Base-by-base conservation (phyloP, 768 basidiomycete species). In the Pisolithus microcarpus region DNA sequence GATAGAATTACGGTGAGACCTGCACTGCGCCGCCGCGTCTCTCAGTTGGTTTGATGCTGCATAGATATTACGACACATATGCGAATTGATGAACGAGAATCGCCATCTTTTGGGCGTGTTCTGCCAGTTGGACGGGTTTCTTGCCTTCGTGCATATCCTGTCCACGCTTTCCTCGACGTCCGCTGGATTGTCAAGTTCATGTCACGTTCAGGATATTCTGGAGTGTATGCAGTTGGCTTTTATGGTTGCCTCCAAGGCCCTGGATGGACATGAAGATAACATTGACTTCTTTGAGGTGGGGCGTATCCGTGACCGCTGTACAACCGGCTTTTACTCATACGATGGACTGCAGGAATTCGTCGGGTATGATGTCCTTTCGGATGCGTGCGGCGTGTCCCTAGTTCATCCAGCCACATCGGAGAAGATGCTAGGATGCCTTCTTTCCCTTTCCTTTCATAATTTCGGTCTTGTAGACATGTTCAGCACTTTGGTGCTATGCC, bases 81-180 rank as follows among this genome's bases (percentile, higher is more conserved):
- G 81, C 49, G 72, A 80, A 16, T 79, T 85, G 21, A 74, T 91
- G 73, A 71, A 74, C 15, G 80, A 87, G 63, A 82, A 87, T 57
- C 62, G 72, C 2, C 70, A 64, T 39, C 85, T 85, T 10, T 86
- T 84, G 63, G 82, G 84, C 50, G 81, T 84, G 18, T 91, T 92
- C 64, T 75, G 90, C 5, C 86, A 90, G 59, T 71, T 85, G 59
- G 90, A 91, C 54, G 90, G 90, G 1, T 91, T 90, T 62, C 70
- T 91, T 18, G 77, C 81, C 9, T 69, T 90, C 30, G 81, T 90
- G 68, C 86, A 80, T 57, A 75, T 85, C 28, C 71, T 92, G 4
- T 85, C 87, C 0, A 80, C 79, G 0, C 65, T 85, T 0, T 65
- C 75, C 23, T 54, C 57, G 10, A 52, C 52, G 2, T 59, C 62